Evolutionary conservation across 805 yeast species (phyloP).

Genomic region (Nakazawaea wickerhamii): DNA sequence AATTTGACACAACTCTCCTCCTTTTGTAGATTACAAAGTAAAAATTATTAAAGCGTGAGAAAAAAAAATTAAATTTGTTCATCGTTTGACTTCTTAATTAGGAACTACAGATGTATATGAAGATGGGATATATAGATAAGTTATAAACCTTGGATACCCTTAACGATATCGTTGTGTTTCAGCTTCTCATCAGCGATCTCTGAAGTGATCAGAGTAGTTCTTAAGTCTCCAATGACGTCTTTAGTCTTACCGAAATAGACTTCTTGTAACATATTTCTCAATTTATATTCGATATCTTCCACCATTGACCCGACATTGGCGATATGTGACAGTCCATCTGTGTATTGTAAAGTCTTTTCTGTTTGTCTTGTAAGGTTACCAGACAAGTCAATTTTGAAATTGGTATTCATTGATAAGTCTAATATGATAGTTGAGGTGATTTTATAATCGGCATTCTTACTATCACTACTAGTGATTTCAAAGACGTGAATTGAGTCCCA

Average conservation of each 20-base stretch:
- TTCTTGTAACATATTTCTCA: conserved; percentile 84
- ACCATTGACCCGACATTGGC: conserved; percentile 80
- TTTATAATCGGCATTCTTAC: conserved; percentile 48
- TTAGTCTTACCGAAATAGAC: conserved; percentile 94
- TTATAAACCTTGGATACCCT: conserved; percentile 28
- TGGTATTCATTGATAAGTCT: conserved; percentile 42
- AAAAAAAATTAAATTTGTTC: no score
- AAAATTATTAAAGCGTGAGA: no score
- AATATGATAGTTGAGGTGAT: conserved; percentile 86
- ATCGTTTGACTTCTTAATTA: no score
- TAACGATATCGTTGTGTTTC: conserved; percentile 37
- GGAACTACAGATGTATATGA: no score
- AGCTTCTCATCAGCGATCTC: conserved; percentile 31
- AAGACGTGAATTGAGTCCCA: conserved; percentile 97
- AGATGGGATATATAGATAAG: not conserved
- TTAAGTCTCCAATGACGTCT: conserved; percentile 72
- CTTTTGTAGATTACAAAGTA: no score
- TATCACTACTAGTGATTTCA: conserved; percentile 50
- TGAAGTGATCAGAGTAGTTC: conserved; percentile 36
- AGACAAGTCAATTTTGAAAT: conserved; percentile 44
- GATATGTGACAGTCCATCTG: conserved; percentile 62
- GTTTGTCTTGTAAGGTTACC: conserved; percentile 87
- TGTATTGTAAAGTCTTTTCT: conserved; percentile 45
- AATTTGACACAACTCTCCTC: no score
- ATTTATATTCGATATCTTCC: conserved; percentile 82